Percentiles rank a stretch among this genome's conserved stretches.
Conservation (phyloP, 495 filamentous ascomycete species). For the Clavariopsis aquatica region DNA sequence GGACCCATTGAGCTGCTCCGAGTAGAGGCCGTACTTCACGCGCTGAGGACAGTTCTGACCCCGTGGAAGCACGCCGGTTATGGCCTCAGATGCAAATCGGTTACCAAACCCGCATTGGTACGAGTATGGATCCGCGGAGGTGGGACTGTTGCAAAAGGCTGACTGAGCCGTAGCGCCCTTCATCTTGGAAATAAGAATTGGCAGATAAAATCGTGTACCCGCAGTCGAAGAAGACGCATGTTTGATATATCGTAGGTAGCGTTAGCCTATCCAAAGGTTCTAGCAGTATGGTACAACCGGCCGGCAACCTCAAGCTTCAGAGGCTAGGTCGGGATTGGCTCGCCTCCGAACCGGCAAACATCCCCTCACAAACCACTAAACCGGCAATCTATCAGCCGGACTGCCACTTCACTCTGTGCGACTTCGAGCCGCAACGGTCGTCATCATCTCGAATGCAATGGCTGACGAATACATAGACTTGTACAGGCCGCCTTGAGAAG, state of each 20-base stretch:
- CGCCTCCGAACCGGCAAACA: background rate
- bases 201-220: background rate
- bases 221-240: background rate
- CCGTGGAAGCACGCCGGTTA: conserved; percentile 20
- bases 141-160: conserved; percentile 8
- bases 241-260: conserved; percentile 8
- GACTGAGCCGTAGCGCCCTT: conserved; percentile 5
- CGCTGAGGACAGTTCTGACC: conserved; percentile 24
- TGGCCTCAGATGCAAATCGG: conserved; percentile 21
- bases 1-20: conserved; percentile 20
- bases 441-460: background rate
- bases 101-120: conserved; percentile 26
- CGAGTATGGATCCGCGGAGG: conserved; percentile 5
- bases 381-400: background rate
- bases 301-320: background rate
- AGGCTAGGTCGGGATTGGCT: background rate
- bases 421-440: background rate
- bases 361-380: background rate
- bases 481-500: background rate
- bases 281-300: background rate
- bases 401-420: background rate
- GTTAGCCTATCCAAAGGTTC: background rate
- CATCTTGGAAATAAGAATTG: conserved; percentile 7
- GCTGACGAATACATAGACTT: background rate
- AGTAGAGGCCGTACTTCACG: conserved; percentile 22